Evolutionary conservation across 345 rosid genomes (phyloP), one percentile per base, ranked within the genome.

Genomic region (Euphorbia pulcherrima): DNA sequence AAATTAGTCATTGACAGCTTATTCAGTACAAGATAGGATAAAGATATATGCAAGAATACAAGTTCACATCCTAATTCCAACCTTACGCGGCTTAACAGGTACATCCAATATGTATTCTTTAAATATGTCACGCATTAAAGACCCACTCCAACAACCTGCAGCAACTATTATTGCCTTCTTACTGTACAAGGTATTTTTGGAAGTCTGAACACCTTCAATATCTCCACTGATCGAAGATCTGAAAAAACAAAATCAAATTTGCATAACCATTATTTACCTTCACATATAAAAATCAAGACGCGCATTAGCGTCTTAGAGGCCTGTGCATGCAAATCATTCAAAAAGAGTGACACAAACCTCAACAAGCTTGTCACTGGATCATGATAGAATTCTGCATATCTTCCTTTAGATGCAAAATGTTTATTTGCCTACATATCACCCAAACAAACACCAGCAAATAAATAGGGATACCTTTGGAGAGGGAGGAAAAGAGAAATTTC

Each of bases 21-120:
- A 30, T 20, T 8, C 17, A 35, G 35, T 10, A 14, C 40, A 12
- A 46, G 17, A 10, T 17, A 14, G 44, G 29, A 52, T 4, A n/a
- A n/a, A 27, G 41, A 35, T 26, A 10, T 16, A 52, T 21, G 18
- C 9, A 52, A 48, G 1, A 27, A 60, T 59, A 50, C 30, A 7
- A 28, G 64, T 52, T 28, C 56, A 50, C 8, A 62, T 60, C 48
- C 52, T 60, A 24, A 46, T 65, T 51, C 77, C 18, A 37, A 90
- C 97, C 96, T 93, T 93, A 26, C 97, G 83, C 71, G 98, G 98
- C 80, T 84, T 87, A 63, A 93, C 88, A 72, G 89, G 94, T 63
- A 87, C 77, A 17, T 83, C 80, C 62, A 86, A 46, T 2, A 66
- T 39, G 71, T 78, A 79, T 41, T 80, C 87, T 69, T 73, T 83